These are phyloP conservation scores for Detonula confervacea DNA, from an alignment of 352 stramenopile species.

Conservation along the genomic window DNA sequence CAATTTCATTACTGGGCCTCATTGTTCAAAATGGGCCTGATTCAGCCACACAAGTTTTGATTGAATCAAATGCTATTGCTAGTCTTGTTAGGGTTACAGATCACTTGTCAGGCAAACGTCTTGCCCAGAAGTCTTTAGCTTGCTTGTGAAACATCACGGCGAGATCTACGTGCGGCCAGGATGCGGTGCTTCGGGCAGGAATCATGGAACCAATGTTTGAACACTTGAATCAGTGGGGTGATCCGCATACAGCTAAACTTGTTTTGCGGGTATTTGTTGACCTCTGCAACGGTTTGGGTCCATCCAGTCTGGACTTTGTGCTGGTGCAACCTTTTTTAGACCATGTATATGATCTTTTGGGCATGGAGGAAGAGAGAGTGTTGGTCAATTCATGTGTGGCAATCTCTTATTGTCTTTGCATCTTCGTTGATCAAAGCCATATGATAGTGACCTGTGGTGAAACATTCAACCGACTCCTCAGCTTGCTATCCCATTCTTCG, in stretches of 20 bases:
- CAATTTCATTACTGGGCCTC: background rate
- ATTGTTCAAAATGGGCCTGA: background rate
- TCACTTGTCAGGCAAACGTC: background rate
- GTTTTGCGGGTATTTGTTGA: background rate
- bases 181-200: background rate
- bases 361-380: background rate
- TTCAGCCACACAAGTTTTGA: background rate
- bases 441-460: background rate
- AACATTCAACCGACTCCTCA: background rate
- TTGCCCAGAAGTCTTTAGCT: background rate
- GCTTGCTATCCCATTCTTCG: background rate
- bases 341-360: background rate
- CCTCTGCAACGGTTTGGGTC: background rate
- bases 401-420: background rate
- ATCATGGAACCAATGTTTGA: background rate
- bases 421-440: background rate
- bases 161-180: background rate
- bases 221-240: background rate
- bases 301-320: background rate
- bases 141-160: background rate
- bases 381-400: background rate
- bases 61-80: background rate
- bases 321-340: background rate
- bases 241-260: background rate
- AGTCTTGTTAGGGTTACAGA: background rate